phyloP scores from a whole-genome alignment of 1,284 basidiomycete genomes.

The Thecaphora frezii region DNA sequence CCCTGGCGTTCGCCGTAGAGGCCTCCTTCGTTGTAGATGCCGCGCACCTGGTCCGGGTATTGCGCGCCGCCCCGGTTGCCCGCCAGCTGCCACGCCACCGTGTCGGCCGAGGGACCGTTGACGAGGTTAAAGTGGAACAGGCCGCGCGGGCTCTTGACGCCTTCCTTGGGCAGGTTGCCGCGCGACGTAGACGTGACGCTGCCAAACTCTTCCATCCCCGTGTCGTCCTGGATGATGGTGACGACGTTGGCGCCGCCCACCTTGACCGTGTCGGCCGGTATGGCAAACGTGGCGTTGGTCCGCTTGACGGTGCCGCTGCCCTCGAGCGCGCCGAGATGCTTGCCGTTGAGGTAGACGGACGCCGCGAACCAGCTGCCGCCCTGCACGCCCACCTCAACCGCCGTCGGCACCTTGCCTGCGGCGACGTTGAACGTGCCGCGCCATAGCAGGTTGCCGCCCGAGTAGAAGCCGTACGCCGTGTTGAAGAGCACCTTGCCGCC shows the following conservation, averaged over 20 bases:
- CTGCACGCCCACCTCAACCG: conserved; percentile 72
- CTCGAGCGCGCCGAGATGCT: conserved; percentile 68
- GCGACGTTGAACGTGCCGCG: conserved; percentile 69
- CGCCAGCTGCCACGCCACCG: conserved; percentile 75
- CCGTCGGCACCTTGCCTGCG: conserved; percentile 61
- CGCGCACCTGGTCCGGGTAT: conserved; percentile 72
- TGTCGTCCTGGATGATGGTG: conserved; percentile 75
- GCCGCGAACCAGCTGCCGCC: conserved; percentile 76
- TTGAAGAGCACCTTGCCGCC: conserved; percentile 63
- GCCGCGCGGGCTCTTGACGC: neutral
- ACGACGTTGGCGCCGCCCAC: conserved; percentile 67
- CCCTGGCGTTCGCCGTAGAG: conserved; percentile 74
- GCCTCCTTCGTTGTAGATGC: conserved; percentile 76
- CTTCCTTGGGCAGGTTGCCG: conserved; percentile 14
- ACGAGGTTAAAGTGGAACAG: conserved; percentile 65
- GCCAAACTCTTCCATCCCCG: conserved; percentile 67
- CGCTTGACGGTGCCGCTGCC: conserved; percentile 5
- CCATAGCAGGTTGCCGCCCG: conserved; percentile 70
- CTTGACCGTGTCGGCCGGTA: conserved; percentile 66
- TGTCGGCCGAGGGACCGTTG: conserved; percentile 1
- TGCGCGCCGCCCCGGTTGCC: conserved; percentile 77
- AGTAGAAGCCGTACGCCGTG: conserved; percentile 66
- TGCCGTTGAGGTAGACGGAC: conserved; percentile 75
- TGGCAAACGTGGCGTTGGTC: conserved; percentile 44
- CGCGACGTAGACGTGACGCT: conserved; percentile 51